phyloP scores from a whole-genome alignment of 2,329 filamentous ascomycete genomes.

The Pseudodiploospora longispora region DNA sequence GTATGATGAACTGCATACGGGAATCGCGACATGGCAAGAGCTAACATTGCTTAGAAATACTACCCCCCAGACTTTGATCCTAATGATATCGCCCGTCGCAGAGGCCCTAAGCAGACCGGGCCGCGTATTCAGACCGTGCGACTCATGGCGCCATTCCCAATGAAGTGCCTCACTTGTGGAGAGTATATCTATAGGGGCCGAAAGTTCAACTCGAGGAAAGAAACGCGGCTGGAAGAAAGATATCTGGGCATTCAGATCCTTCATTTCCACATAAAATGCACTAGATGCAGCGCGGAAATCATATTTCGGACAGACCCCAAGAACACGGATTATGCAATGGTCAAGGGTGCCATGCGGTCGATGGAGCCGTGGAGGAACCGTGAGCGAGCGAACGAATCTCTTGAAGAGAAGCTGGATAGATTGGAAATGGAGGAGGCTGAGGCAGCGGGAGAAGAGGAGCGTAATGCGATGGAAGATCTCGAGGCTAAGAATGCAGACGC shows the following conservation, averaged over 20 bases:
- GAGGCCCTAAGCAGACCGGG: constrained; percentile 61
- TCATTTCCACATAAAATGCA: constrained; percentile 77
- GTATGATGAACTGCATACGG: constrained; percentile 7
- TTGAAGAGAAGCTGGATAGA: constrained; percentile 78
- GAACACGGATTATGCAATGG: constrained; percentile 79
- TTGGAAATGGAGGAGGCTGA: constrained; percentile 68
- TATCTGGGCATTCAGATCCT: constrained; percentile 85
- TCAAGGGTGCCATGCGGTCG: constrained; percentile 81
- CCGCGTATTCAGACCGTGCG: constrained; percentile 80
- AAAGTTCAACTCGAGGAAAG: constrained; percentile 93
- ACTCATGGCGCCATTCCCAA: constrained; percentile 55
- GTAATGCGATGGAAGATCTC: constrained; percentile 89
- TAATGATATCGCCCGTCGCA: constrained; percentile 63
- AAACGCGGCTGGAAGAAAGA: constrained; percentile 77
- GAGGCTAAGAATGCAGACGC: constrained; percentile 92
- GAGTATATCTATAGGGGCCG: constrained; percentile 89
- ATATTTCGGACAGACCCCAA: constrained; percentile 93
- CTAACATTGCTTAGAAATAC: constrained; percentile 36
- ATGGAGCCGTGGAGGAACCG: constrained; percentile 80
- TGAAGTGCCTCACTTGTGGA: constrained; percentile 40
- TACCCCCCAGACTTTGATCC: constrained; percentile 85
- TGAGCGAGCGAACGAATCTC: constrained; percentile 62
- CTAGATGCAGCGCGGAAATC: constrained; percentile 77
- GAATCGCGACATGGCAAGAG: not conserved
- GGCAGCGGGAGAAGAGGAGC: constrained; percentile 57